Evolutionary conservation across 208 protist species (phyloP).

Genomic region (Crithidia fasciculata): DNA sequence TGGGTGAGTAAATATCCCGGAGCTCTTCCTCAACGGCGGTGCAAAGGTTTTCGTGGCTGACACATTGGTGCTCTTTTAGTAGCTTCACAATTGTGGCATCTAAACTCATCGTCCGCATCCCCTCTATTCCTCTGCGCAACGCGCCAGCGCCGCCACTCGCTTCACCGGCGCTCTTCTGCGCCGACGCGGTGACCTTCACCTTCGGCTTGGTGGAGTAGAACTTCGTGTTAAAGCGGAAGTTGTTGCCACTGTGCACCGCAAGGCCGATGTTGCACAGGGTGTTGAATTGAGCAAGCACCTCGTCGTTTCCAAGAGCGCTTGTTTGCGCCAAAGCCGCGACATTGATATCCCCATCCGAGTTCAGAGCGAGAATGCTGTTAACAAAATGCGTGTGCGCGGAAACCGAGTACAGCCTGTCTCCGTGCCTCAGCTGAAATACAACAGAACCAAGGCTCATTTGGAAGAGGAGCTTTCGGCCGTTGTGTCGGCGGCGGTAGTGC

Average conservation of each 20-base stretch:
- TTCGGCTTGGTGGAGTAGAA: conserved; percentile 39
- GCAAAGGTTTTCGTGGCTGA: conserved; percentile 64
- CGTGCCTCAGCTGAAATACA: conserved; percentile 51
- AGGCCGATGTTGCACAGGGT: conserved; percentile 42
- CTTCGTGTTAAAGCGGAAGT: conserved; percentile 45
- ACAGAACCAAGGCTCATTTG: conserved; percentile 70
- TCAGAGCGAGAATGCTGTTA: conserved; percentile 62
- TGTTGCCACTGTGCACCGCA: conserved; percentile 22
- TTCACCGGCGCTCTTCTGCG: conserved; percentile 27
- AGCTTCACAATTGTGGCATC: conserved; percentile 73
- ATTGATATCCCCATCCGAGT: conserved; percentile 34
- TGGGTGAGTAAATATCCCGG: conserved; percentile 40
- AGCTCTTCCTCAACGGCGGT: conserved; percentile 35
- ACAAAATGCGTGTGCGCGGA: conserved; percentile 74
- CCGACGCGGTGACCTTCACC: conserved; percentile 32
- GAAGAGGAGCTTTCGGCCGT: conserved; percentile 74
- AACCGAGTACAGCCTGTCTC: conserved; percentile 47
- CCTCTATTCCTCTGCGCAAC: conserved; percentile 25
- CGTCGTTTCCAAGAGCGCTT: conserved; percentile 28
- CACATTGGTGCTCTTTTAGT: conserved; percentile 64
- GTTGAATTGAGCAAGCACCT: conserved; percentile 45
- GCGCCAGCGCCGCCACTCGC: neutral
- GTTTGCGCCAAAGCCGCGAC: conserved; percentile 13
- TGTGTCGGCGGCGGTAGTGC: conserved; percentile 73
- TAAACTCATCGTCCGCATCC: conserved; percentile 43